These are phyloP conservation scores for Aspergillus sojae DNA, from an alignment of 2,329 filamentous ascomycete species.

Conservation along the genomic window DNA sequence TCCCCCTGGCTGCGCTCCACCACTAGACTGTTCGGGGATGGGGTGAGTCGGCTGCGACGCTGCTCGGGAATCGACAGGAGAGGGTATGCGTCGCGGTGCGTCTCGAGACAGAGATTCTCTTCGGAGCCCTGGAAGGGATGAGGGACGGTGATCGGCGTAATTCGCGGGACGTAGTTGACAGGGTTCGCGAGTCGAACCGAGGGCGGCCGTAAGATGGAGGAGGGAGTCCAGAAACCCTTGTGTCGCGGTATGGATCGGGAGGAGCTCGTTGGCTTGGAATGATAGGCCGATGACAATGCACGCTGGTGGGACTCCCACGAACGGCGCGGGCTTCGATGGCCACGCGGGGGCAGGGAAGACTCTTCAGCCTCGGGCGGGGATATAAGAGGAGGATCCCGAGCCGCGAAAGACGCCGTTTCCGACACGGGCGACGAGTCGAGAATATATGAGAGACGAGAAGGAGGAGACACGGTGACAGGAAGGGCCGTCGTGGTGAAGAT, in stretches of 20 bases:
- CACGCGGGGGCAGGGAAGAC: conserved; percentile 16
- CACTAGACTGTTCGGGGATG: conserved; percentile 48
- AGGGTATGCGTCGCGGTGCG: conserved; percentile 55
- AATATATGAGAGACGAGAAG: conserved; percentile 7
- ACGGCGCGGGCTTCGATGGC: conserved; percentile 18
- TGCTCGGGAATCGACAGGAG: conserved; percentile 61
- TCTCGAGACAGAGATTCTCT: conserved; percentile 37
- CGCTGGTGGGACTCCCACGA: conserved; percentile 20
- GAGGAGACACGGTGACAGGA: conserved; percentile 14
- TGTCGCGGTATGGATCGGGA: conserved; percentile 15
- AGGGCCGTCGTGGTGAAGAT: conserved; percentile 11
- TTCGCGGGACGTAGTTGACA: conserved; percentile 61
- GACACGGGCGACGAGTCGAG: conserved; percentile 17
- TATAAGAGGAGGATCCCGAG: conserved; percentile 27
- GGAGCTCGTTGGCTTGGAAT: conserved; percentile 13
- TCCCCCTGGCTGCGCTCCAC: conserved; percentile 51
- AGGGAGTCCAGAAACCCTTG: conserved; percentile 19
- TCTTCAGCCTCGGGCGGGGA: conserved; percentile 45
- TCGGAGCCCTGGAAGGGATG: conserved; percentile 34
- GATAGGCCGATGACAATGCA: conserved; percentile 16
- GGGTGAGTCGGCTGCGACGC: conserved; percentile 56
- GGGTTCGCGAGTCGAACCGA: conserved; percentile 63
- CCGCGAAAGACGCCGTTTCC: conserved; percentile 31
- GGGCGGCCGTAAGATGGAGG: conserved; percentile 37
- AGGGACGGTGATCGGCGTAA: conserved; percentile 50